phyloP scores from a whole-genome alignment of 805 yeast genomes.

The Pichia paraexigua region DNA sequence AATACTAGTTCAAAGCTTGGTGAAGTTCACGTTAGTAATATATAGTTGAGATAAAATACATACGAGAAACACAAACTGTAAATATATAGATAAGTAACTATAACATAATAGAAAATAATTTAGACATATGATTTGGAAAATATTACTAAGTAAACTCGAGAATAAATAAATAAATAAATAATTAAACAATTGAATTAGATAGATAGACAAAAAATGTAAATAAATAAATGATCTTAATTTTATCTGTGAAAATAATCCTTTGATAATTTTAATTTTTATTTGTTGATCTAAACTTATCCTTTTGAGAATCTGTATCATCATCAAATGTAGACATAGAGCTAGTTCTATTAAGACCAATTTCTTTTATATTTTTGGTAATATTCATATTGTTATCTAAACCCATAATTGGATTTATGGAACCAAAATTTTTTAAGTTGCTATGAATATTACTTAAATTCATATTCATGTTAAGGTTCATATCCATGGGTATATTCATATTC shows the following conservation, averaged over 20 bases:
- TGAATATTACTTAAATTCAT: neutral
- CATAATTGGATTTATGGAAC: slow-evolving; percentile 2
- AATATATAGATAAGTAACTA: too few relatives aligned
- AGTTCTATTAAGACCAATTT: neutral
- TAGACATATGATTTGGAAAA: too few relatives aligned
- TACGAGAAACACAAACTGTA: too few relatives aligned
- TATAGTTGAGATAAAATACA: too few relatives aligned
- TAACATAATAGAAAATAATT: too few relatives aligned
- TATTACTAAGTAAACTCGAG: too few relatives aligned
- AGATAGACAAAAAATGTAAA: too few relatives aligned
- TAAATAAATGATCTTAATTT: too few relatives aligned
- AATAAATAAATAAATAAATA: too few relatives aligned
- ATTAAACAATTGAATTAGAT: too few relatives aligned
- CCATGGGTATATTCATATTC: slow-evolving; percentile 1
- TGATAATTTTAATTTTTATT: neutral
- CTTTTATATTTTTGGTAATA: neutral
- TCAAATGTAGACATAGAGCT: neutral
- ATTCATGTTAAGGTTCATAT: neutral
- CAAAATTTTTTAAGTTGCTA: neutral
- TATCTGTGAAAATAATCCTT: neutral
- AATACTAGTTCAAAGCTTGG: too few relatives aligned
- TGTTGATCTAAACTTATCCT: neutral
- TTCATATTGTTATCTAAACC: neutral
- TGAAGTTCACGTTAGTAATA: too few relatives aligned
- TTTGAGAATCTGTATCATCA: neutral